Conservation (phyloP, 176 grass and related monocot genomes). For the Eremochloa ophiuroides region DNA sequence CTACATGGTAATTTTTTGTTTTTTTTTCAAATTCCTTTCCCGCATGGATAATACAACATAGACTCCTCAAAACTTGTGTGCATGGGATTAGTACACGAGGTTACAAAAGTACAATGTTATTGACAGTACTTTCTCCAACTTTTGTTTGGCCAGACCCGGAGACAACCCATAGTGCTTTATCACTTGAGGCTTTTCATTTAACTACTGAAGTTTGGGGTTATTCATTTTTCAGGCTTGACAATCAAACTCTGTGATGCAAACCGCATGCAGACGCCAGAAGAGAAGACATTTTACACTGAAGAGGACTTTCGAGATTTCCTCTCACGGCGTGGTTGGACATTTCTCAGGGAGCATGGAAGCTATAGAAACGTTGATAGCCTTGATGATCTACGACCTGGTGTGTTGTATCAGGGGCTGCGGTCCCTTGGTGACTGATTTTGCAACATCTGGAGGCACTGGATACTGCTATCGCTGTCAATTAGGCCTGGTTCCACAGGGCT, state of each 20-base stretch:
- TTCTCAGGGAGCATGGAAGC: slow-evolving; percentile 59
- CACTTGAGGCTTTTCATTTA: neutral
- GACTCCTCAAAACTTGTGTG: neutral
- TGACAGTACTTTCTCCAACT: neutral
- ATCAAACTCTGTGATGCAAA: slow-evolving; percentile 77
- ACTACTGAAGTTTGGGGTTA: neutral
- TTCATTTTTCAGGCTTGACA: slow-evolving; percentile 49
- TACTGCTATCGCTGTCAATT: no score
- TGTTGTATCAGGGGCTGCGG: slow-evolving; percentile 63
- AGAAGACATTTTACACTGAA: slow-evolving; percentile 82
- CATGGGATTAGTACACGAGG: neutral
- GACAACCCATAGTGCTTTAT: neutral
- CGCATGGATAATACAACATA: neutral
- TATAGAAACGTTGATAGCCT: slow-evolving; percentile 65
- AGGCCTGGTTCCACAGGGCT: no score
- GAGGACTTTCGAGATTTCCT: slow-evolving; percentile 83
- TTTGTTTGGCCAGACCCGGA: neutral
- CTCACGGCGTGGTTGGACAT: slow-evolving; percentile 51
- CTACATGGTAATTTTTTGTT: neutral
- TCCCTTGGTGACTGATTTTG: slow-evolving; percentile 50
- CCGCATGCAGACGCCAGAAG: slow-evolving; percentile 62
- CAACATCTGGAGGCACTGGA: no score
- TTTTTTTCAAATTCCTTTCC: neutral
- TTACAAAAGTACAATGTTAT: neutral
- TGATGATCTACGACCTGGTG: slow-evolving; percentile 69